Percentiles rank a stretch among this genome's conserved stretches.
phyloP scores from a whole-genome alignment of 306 rosid genomes.

The Abrus pulchellus region DNA sequence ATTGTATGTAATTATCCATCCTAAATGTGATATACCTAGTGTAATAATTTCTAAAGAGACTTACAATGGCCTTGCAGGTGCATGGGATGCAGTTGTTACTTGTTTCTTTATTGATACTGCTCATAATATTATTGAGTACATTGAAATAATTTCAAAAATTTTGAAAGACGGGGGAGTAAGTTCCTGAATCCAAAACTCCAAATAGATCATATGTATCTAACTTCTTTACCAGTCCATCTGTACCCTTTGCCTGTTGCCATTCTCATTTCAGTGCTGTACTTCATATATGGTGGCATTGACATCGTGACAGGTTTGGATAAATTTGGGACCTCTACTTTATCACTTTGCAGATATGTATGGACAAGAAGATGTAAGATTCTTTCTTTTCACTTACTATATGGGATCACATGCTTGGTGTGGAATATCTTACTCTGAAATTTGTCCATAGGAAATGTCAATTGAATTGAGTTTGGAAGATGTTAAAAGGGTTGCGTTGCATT shows the following conservation, averaged over 20 bases:
- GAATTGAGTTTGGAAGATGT: constrained; percentile 98
- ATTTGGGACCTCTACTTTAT: constrained; percentile 92
- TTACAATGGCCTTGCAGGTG: constrained; percentile 65
- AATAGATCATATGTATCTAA: neutral
- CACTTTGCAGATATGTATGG: constrained; percentile 94
- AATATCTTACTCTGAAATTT: constrained; percentile 28
- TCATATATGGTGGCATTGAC: constrained; percentile 41
- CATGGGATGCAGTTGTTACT: constrained; percentile 98
- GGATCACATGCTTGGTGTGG: neutral
- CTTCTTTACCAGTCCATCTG: neutral
- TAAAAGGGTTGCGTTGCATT: constrained; percentile 78
- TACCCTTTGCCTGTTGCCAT: neutral
- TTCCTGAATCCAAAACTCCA: constrained; percentile 46
- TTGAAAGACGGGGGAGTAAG: constrained; percentile 98
- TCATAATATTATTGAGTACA: constrained; percentile 88
- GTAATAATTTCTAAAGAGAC: constrained; percentile 46
- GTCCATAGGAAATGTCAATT: constrained; percentile 83
- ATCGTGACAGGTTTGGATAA: constrained; percentile 94
- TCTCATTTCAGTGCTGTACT: constrained; percentile 16
- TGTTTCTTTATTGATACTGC: constrained; percentile 97
- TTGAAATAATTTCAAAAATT: constrained; percentile 84
- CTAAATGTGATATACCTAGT: constrained; percentile 1
- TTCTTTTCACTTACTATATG: constrained; percentile 2
- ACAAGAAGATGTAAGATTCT: constrained; percentile 80
- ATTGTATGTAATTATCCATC: constrained; percentile 33